Conservation (phyloP, 2,329 filamentous ascomycete species). For the Penicillium verrucosum region DNA sequence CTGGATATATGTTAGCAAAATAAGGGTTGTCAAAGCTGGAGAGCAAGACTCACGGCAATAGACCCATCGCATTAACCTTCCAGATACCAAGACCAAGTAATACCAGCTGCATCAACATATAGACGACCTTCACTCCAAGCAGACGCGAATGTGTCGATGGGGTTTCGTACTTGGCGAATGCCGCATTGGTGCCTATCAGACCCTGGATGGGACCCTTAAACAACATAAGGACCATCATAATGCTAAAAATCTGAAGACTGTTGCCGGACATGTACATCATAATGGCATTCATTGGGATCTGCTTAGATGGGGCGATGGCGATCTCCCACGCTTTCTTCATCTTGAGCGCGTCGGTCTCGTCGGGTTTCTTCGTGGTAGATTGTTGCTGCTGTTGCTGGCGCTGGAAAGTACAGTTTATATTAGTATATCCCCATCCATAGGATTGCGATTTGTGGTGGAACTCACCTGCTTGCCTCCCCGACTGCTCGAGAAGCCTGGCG, state of each 20-base stretch:
- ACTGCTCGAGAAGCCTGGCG: slow-evolving; percentile 72
- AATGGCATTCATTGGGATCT: slow-evolving; percentile 94
- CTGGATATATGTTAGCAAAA: slow-evolving; percentile 45
- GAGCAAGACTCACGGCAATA: slow-evolving; percentile 69
- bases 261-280: slow-evolving; percentile 99
- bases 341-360: slow-evolving; percentile 93
- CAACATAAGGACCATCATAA: slow-evolving; percentile 99
- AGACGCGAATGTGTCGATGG: slow-evolving; percentile 71
- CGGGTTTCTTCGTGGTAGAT: slow-evolving; percentile 46
- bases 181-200: slow-evolving; percentile 74
- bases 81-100: slow-evolving; percentile 83
- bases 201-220: slow-evolving; percentile 95
- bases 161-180: slow-evolving; percentile 89
- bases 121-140: slow-evolving; percentile 79
- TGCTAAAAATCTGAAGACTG: slow-evolving; percentile 96
- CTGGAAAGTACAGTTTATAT: slow-evolving; percentile 1
- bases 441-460: slow-evolving; percentile 1
- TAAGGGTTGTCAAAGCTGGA: background rate
- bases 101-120: slow-evolving; percentile 80
- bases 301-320: slow-evolving; percentile 87
- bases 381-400: slow-evolving; percentile 36
- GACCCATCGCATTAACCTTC: slow-evolving; percentile 95
- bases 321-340: slow-evolving; percentile 99
- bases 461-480: slow-evolving; percentile 52
- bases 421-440: background rate